Evolutionary conservation across 2,329 filamentous ascomycete species (phyloP).

Genomic region (Didymella exigua): DNA sequence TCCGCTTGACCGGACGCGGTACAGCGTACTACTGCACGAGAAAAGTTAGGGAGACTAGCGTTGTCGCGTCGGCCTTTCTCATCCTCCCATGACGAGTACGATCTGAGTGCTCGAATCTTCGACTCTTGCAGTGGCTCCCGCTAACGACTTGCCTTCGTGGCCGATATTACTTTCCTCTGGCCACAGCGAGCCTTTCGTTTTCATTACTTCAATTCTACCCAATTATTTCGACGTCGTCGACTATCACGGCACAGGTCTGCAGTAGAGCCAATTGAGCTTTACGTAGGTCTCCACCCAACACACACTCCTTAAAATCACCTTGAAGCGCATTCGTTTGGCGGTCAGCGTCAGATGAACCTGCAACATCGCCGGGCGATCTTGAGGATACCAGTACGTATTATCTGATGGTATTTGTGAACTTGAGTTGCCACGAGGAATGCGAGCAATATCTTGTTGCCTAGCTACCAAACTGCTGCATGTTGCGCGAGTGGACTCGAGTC

Average conservation of each 20-base stretch:
- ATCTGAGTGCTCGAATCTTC: slow-evolving; percentile 36
- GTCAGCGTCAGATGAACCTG: slow-evolving; percentile 99
- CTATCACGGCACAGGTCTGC: slow-evolving; percentile 19
- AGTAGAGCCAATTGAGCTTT: slow-evolving; percentile 22
- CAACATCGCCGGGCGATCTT: slow-evolving; percentile 65
- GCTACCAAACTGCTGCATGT: slow-evolving; percentile 13
- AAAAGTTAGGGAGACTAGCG: slow-evolving; percentile 25
- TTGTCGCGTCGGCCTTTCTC: slow-evolving; percentile 19
- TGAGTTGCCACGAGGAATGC: slow-evolving; percentile 7
- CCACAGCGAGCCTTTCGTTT: slow-evolving; percentile 29
- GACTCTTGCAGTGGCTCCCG: slow-evolving; percentile 27
- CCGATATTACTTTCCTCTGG: slow-evolving; percentile 36
- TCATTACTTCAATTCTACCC: slow-evolving; percentile 19
- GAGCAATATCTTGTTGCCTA: slow-evolving; percentile 28
- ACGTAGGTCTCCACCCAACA: slow-evolving; percentile 20
- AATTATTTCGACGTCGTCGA: slow-evolving; percentile 12
- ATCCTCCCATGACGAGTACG: slow-evolving; percentile 32
- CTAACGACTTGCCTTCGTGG: slow-evolving; percentile 34
- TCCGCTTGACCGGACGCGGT: slow-evolving; percentile 19
- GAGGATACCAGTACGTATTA: slow-evolving; percentile 67
- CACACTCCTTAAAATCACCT: slow-evolving; percentile 44
- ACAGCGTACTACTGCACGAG: slow-evolving; percentile 25
- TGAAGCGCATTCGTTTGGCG: slow-evolving; percentile 86
- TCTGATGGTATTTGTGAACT: slow-evolving; percentile 5
- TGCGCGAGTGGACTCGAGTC: not conserved